phyloP scores from a whole-genome alignment of 306 rosid genomes.

The Chamaecrista fasciculata region DNA sequence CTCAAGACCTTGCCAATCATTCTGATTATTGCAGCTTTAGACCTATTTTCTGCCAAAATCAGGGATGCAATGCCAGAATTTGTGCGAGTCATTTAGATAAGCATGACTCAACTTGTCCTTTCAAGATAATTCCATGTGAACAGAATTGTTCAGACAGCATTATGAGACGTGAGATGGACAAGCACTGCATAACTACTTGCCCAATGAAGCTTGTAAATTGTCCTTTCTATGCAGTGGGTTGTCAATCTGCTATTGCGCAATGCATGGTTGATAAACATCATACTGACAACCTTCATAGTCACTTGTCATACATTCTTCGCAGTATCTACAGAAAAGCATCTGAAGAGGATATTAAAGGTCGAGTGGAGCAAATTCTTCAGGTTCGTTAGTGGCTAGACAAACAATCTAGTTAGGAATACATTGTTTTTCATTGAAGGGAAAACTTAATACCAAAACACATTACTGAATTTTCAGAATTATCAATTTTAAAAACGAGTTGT shows the following conservation, averaged over 20 bases:
- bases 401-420: neutral
- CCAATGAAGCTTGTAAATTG: slow-evolving; percentile 83
- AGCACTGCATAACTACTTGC: slow-evolving; percentile 81
- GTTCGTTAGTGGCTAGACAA: slow-evolving; percentile 35
- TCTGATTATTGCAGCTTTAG: slow-evolving; percentile 47
- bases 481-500: neutral
- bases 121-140: slow-evolving; percentile 73
- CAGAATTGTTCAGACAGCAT: slow-evolving; percentile 55
- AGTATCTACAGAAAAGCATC: slow-evolving; percentile 52
- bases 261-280: slow-evolving; percentile 51
- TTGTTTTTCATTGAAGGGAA: neutral
- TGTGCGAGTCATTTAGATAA: slow-evolving; percentile 48
- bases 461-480: neutral
- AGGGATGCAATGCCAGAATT: slow-evolving; percentile 60
- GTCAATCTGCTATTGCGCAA: slow-evolving; percentile 56
- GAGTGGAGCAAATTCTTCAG: slow-evolving; percentile 57
- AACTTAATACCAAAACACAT: neutral
- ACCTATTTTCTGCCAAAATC: slow-evolving; percentile 47
- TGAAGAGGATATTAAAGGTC: slow-evolving; percentile 42
- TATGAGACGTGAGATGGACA: slow-evolving; percentile 86
- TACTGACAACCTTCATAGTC: slow-evolving; percentile 45
- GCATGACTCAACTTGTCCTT: slow-evolving; percentile 71
- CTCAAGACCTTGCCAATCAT: slow-evolving; percentile 54
- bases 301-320: slow-evolving; percentile 57
- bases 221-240: slow-evolving; percentile 72